A percentile compares a stretch with the other conserved stretches of the same genome.
Conservation (phyloP, 2,329 filamentous ascomycete genomes). For the Ophiostoma perfectum region DNA sequence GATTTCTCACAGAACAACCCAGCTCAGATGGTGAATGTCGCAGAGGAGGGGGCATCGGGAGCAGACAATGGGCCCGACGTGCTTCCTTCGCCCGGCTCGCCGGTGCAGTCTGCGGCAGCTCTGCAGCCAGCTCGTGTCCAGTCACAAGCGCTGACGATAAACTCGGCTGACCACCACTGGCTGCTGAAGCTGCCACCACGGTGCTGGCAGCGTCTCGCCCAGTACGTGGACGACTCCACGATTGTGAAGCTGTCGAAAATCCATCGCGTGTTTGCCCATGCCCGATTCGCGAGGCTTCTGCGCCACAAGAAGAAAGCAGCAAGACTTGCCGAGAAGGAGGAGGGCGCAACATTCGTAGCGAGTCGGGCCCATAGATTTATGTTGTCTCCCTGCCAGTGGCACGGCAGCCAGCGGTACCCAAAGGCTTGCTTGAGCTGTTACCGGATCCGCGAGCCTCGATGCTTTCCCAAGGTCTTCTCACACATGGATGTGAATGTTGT, state of each 20-base stretch:
- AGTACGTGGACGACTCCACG: neutral
- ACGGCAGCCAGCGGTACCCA: neutral
- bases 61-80: no score
- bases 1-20: no score
- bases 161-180: neutral
- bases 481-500: no score
- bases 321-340: neutral
- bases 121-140: no score
- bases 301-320: neutral
- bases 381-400: no score
- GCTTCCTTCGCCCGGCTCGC: no score
- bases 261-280: conserved; percentile 1
- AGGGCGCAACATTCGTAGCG: neutral
- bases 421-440: neutral
- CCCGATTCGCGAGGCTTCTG: neutral
- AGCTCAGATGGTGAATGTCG: no score
- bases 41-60: no score
- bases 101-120: no score
- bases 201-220: neutral
- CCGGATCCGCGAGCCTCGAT: neutral
- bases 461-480: neutral
- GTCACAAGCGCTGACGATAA: neutral
- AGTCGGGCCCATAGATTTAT: no score
- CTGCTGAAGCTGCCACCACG: neutral
- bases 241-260: neutral